Base-by-base conservation (phyloP, 202 grass and related monocot genomes). In the Schoenoplectus tabernaemontani region DNA sequence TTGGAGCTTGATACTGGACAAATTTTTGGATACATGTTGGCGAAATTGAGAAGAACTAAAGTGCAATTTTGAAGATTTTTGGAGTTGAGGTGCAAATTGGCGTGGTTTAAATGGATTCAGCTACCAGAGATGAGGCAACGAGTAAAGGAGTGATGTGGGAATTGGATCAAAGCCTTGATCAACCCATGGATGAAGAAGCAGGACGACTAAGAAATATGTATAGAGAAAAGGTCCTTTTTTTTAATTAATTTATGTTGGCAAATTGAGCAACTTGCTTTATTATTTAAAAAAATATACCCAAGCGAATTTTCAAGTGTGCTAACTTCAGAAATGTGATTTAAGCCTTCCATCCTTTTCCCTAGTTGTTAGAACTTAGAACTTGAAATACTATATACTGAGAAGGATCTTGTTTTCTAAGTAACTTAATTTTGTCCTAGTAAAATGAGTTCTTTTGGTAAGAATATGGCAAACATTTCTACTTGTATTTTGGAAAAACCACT, bases 181-280 rank as follows among this genome's bases (percentile, higher is more conserved):
- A 90, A 61, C 89, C 95, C 78, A 98, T 98, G 95, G 95, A 98
- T 79, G 95, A 94, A 84, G 95, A 98, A 78, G 95, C 95, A 17
- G 85, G 83, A 26, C 86, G 84, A 32, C 84, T 98, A 48, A 94
- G 64, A 87, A 92, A 92, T 57, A 97, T 97, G 95, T 97, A 97
- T 50, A 92, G 82, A 86, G 95, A 94, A 92, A 92, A 97, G 94
- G 94, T 97, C 3, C 24, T 79, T 9, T 16, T 69, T 73, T 83
- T 87, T 64, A 84, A 11, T 30, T 83, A 57, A 48, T 83, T 81
- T 69, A 51, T 51, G 3, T 86, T 85, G 8, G 13, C 59, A 76
- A 33, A 59, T 68, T 56, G 19, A 50, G 62, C 41, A 65, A 72
- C 30, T 84, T 74, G 19, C 3, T 83, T 81, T 79, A 22, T 9